Conservation (phyloP, 306 rosid species). For the Ochetophila trinervis region DNA sequence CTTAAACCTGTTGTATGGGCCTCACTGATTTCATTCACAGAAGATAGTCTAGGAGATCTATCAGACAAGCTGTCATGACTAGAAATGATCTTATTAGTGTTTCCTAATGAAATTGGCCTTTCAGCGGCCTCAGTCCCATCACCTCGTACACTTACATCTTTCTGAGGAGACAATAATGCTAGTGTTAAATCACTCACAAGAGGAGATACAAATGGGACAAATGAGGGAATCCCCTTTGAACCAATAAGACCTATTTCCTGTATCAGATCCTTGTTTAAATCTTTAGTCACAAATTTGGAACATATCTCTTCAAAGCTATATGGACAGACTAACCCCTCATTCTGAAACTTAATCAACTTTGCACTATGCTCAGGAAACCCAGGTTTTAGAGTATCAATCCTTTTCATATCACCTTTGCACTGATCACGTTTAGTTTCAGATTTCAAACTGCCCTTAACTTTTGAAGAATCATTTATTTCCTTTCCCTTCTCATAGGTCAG, state of each 20-base stretch:
- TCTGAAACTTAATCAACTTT: constrained; percentile 65
- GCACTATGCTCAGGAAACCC: constrained; percentile 49
- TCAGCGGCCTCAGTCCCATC: constrained; percentile 39
- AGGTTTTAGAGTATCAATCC: constrained; percentile 33
- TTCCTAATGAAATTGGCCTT: constrained; percentile 40
- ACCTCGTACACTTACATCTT: constrained; percentile 31
- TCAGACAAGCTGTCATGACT: constrained; percentile 34
- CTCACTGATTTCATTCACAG: constrained; percentile 36
- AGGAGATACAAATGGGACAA: constrained; percentile 53
- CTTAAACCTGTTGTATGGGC: constrained; percentile 39
- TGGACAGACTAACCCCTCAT: constrained; percentile 62
- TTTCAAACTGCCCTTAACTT: constrained; percentile 56
- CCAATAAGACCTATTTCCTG: constrained; percentile 81
- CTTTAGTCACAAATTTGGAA: constrained; percentile 67
- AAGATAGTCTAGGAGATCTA: constrained; percentile 35
- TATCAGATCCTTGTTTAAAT: constrained; percentile 68
- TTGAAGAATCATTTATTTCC: constrained; percentile 51
- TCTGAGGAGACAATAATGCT: constrained; percentile 35
- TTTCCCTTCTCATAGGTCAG: constrained; percentile 45
- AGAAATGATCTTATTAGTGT: constrained; percentile 30
- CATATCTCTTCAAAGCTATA: constrained; percentile 68
- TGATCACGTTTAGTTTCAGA: constrained; percentile 44
- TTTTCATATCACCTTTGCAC: constrained; percentile 40
- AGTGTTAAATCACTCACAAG: constrained; percentile 47
- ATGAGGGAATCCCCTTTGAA: constrained; percentile 63